Evolutionary conservation across 352 stramenopile species (phyloP), one percentile per base, ranked within the genome.

Genomic region (Phytopythium delawarense): DNA sequence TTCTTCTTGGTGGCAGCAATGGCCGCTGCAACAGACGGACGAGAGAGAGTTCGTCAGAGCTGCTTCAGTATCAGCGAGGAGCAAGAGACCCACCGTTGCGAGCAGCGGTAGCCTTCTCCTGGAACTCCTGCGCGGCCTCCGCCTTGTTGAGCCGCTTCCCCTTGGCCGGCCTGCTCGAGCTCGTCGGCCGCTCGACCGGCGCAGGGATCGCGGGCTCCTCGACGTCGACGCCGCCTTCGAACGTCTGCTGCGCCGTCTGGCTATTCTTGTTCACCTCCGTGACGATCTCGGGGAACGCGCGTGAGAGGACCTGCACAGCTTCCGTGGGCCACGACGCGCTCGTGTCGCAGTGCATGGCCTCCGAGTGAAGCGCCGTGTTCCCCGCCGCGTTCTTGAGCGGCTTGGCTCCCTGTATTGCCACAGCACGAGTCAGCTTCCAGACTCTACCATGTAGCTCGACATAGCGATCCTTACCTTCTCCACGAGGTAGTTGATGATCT

Each of bases 1-100:
- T 88, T 89, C 64, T 92, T 92, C 66, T 87, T 89, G 8, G 75
- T 80, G 57, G 79, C 81, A 9, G 84, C 78, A 32, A 91, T 87
- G 28, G 81, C 79, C 57, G 83, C 83, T 92, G 53, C 46, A 62
- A 23, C 0, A 1, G 20, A 8, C 15, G 15, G 1, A 4, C 23
- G 34, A 35, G 46, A 52, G 15, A 39, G 44, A 16, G 7, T 30
- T 58, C 53, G 57, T 45, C 18, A 62, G 28, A 64, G 28, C 54
- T 55, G 35, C 9, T 55, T 39, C 28, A 57, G 32, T 6, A 11
- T 13, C 6, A 54, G 39, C 4, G 32, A 23, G 12, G 11, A 53
- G 7, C 20, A 34, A 13, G 12, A 20, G 20, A 62, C 63, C 28
- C 69, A 89, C 79, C 78, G 53, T 80, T 80, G 61, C 82, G 79